Evolutionary conservation across 352 stramenopile genomes (phyloP).

Genomic region (Pythium aristosporum): DNA sequence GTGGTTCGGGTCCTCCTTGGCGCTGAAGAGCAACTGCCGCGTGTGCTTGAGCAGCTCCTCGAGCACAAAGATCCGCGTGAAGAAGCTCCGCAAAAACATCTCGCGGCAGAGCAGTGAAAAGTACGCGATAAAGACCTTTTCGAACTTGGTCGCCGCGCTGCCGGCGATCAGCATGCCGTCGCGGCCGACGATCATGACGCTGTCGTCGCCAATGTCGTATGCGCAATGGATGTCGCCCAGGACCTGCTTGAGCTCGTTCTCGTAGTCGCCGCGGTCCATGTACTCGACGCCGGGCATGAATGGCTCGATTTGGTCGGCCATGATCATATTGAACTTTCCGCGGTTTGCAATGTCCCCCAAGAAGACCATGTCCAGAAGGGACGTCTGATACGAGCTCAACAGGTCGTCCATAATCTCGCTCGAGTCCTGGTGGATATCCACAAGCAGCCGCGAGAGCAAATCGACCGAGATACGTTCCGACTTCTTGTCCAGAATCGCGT

Average conservation of each 20-base stretch:
- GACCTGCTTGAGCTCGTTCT: slow-evolving; percentile 96
- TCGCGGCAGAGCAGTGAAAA: slow-evolving; percentile 94
- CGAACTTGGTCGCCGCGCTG: slow-evolving; percentile 90
- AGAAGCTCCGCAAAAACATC: slow-evolving; percentile 96
- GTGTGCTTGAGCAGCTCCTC: slow-evolving; percentile 94
- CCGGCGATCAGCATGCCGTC: slow-evolving; percentile 93
- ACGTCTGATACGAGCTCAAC: slow-evolving; percentile 92
- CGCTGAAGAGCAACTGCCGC: slow-evolving; percentile 85
- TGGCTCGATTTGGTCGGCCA: slow-evolving; percentile 96
- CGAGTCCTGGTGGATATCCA: slow-evolving; percentile 94
- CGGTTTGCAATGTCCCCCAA: slow-evolving; percentile 89
- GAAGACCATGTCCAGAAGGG: slow-evolving; percentile 93
- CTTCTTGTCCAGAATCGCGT: slow-evolving; percentile 94
- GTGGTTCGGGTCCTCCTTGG: slow-evolving; percentile 85
- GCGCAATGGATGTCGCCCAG: slow-evolving; percentile 91
- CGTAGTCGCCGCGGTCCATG: slow-evolving; percentile 96
- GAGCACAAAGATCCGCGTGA: slow-evolving; percentile 94
- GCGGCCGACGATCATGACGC: slow-evolving; percentile 93
- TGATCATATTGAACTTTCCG: slow-evolving; percentile 97
- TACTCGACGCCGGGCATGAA: slow-evolving; percentile 96
- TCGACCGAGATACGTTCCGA: slow-evolving; percentile 96
- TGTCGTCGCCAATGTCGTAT: slow-evolving; percentile 95
- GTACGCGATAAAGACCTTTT: slow-evolving; percentile 94
- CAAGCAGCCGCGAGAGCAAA: slow-evolving; percentile 91
- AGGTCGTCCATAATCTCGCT: slow-evolving; percentile 93